Conservation (phyloP, 305 asterid species). For the Fraxinus floribunda region DNA sequence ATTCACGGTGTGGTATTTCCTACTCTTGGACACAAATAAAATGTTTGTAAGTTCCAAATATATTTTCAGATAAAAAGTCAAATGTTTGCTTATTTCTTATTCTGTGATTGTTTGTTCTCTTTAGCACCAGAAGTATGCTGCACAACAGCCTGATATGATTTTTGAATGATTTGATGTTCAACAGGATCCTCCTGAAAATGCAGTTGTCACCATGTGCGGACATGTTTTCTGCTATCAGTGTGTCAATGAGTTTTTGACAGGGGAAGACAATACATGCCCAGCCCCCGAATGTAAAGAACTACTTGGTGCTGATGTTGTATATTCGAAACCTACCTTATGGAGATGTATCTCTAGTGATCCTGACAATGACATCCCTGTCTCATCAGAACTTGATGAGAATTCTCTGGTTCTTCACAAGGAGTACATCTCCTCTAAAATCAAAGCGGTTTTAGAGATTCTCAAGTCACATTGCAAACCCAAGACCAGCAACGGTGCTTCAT, state of each 20-base stretch:
- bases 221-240: slow-evolving; percentile 97
- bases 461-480: slow-evolving; percentile 48
- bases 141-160: slow-evolving; percentile 23
- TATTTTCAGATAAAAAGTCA: neutral
- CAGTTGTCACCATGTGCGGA: slow-evolving; percentile 85
- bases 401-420: slow-evolving; percentile 46
- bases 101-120: neutral
- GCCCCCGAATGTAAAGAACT: slow-evolving; percentile 77
- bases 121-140: slow-evolving; percentile 16
- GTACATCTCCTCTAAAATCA: slow-evolving; percentile 78
- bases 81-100: slow-evolving; percentile 4
- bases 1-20: neutral
- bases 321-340: slow-evolving; percentile 60
- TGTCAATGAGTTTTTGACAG: slow-evolving; percentile 73
- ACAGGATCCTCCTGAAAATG: slow-evolving; percentile 98
- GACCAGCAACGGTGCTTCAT: slow-evolving; percentile 41
- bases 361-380: slow-evolving; percentile 39
- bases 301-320: slow-evolving; percentile 79
- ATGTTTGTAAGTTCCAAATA: neutral
- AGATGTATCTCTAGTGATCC: slow-evolving; percentile 54
- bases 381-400: slow-evolving; percentile 44
- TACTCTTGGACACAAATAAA: neutral
- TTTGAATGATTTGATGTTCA: slow-evolving; percentile 23
- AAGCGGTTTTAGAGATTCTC: slow-evolving; percentile 64
- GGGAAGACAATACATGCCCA: slow-evolving; percentile 90